These are phyloP conservation scores for Termitomyces sp. DNA, from an alignment of 768 basidiomycete genomes.

Conservation along the genomic window DNA sequence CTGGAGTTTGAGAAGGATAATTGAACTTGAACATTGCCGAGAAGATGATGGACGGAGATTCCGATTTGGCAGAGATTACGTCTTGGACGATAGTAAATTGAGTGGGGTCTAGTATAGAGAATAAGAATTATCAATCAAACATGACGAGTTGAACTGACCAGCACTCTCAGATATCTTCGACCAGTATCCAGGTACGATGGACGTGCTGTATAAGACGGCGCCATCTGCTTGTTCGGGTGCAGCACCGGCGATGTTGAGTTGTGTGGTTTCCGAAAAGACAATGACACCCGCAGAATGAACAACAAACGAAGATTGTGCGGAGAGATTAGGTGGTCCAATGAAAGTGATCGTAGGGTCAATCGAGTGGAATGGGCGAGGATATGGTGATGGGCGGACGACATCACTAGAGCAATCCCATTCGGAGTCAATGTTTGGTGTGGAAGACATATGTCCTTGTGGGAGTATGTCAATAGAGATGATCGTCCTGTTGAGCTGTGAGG, in stretches of 20 bases:
- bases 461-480: slow-evolving; percentile 48
- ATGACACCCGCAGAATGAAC: slow-evolving; percentile 47
- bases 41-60: slow-evolving; percentile 36
- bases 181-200: slow-evolving; percentile 67
- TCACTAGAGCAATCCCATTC: slow-evolving; percentile 12
- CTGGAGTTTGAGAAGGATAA: slow-evolving; percentile 25
- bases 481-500: slow-evolving; percentile 23
- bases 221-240: slow-evolving; percentile 23
- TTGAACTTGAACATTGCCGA: slow-evolving; percentile 59
- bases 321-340: slow-evolving; percentile 41
- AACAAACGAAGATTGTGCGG: slow-evolving; percentile 52
- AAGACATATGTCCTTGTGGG: slow-evolving; percentile 19
- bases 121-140: slow-evolving; percentile 6
- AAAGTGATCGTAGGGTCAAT: slow-evolving; percentile 73
- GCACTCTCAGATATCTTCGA: slow-evolving; percentile 47
- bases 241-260: slow-evolving; percentile 27
- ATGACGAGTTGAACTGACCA: slow-evolving; percentile 35
- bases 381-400: slow-evolving; percentile 34
- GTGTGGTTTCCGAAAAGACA: slow-evolving; percentile 49
- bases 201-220: slow-evolving; percentile 52
- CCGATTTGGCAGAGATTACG: slow-evolving; percentile 37
- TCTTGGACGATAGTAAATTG: slow-evolving; percentile 66
- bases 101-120: slow-evolving; percentile 50
- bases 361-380: slow-evolving; percentile 48
- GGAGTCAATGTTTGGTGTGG: not conserved